Conservation (phyloP, 768 basidiomycete genomes). For the Tylopilus intermedius region DNA sequence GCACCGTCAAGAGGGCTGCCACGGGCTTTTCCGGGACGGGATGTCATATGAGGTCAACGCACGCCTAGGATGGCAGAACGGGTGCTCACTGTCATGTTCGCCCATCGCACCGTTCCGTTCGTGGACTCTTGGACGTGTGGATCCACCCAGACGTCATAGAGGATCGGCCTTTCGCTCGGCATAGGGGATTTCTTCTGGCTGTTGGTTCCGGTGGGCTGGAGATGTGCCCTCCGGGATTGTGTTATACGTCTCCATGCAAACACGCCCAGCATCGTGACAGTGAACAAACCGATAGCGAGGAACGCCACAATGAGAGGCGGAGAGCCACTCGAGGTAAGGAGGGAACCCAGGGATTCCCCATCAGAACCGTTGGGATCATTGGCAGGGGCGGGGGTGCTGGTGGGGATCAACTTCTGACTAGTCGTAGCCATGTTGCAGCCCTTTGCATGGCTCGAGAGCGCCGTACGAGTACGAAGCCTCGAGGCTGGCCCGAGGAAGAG, state of each 20-base stretch:
- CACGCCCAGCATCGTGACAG: constrained; percentile 42
- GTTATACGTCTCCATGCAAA: constrained; percentile 42
- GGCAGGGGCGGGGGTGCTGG: constrained; percentile 4
- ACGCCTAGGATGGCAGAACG: too few relatives aligned
- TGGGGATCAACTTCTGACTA: constrained; percentile 7
- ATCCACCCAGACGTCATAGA: constrained; percentile 43
- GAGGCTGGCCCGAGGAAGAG: constrained; percentile 3
- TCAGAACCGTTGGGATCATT: neutral
- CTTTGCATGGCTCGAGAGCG: constrained; percentile 11
- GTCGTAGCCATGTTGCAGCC: constrained; percentile 8
- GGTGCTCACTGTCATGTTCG: constrained; percentile 37
- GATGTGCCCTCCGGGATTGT: constrained; percentile 13
- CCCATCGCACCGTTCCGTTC: constrained; percentile 31
- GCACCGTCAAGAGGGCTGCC: constrained; percentile 12
- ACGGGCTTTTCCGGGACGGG: constrained; percentile 18
- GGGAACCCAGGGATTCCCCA: neutral
- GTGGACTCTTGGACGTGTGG: neutral
- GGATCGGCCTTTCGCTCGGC: constrained; percentile 32
- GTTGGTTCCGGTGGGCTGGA: neutral
- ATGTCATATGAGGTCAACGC: too few relatives aligned
- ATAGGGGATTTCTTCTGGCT: neutral
- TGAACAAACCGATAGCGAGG: constrained; percentile 54
- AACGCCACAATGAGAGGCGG: constrained; percentile 58
- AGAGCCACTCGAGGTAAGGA: constrained; percentile 36
- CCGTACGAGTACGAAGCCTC: constrained; percentile 10